Evolutionary conservation across 805 yeast species (phyloP), one percentile per base, ranked within the genome.

Genomic region (Candida nitratophila): DNA sequence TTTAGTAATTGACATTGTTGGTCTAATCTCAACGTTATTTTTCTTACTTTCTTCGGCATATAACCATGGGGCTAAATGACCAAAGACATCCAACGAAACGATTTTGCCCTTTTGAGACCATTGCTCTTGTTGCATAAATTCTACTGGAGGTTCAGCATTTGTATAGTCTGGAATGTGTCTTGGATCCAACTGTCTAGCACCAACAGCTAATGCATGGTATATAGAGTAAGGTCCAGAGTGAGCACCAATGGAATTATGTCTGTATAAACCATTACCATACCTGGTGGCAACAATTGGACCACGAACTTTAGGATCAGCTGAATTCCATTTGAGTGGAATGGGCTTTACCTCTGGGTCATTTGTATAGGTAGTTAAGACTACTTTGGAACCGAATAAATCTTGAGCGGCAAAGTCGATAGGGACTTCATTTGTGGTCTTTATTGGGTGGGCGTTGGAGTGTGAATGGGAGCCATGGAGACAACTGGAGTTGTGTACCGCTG

Each of bases 81-180:
- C 86, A 53, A 75, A 76, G 20, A 85, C 83, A 57, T 80, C 86
- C 71, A 80, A 61, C 2, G 85, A 70, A 21, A 78, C 84, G 50
- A 80, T 79, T 59, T 79, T 80, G 47, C 71, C 73, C 17, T 60
- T 52, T 44, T 70, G 75, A 39, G 66, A 65, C 86, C 86, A 80
- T 49, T 74, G 76, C 26, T 74, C 69, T 46, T 73, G 76, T 45
- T 75, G 78, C 10, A 73, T 71, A 50, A 80, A 66, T 22, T 72
- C 54, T 44, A 76, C 75, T 11, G 81, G 81, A 11, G 86, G 85
- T 53, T 79, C 74, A 27, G 85, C 72, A 57, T 79, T 77, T 38
- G 82, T 74, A 58, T 75, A 80, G 52, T 81, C 81, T 24, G 86
- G 80, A 40, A 61, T 60, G 54, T 79, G 77, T 44, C 66, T 60